Conservation (phyloP, 2,329 filamentous ascomycete species). For the Blastomyces emzantsi region DNA sequence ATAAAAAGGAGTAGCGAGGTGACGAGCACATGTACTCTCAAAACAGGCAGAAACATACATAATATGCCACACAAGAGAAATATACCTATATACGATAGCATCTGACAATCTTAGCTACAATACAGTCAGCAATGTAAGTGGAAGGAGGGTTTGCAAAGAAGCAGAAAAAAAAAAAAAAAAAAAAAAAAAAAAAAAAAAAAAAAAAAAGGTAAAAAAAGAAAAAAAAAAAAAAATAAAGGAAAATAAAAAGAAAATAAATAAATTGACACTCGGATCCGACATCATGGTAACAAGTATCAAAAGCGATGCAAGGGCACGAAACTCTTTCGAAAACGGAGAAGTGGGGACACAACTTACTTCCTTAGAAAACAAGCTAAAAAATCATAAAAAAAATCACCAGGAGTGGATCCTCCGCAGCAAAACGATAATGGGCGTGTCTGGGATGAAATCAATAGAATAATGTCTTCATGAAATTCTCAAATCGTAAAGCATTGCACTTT, state of each 20-base stretch:
- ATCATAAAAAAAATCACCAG: too few species aligned
- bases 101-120: too few species aligned
- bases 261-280: neutral
- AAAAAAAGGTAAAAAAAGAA: too few species aligned
- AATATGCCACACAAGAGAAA: too few species aligned
- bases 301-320: constrained; percentile 2
- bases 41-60: too few species aligned
- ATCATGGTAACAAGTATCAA: constrained; percentile 5
- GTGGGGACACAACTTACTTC: constrained; percentile 1
- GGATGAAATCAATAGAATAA: neutral
- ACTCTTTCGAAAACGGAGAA: constrained; percentile 1
- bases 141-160: too few species aligned
- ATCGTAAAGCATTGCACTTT: neutral
- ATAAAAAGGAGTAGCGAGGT: too few species aligned
- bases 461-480: neutral
- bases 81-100: too few species aligned
- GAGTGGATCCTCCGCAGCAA: neutral
- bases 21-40: too few species aligned
- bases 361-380: neutral
- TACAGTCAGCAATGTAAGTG: too few species aligned
- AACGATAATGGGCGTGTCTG: neutral
- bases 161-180: too few species aligned
- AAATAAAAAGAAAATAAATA: neutral
- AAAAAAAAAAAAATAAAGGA: neutral
- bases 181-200: too few species aligned